Evolutionary conservation across 805 yeast species (phyloP).

Genomic region (Kodamaea laetipori): DNA sequence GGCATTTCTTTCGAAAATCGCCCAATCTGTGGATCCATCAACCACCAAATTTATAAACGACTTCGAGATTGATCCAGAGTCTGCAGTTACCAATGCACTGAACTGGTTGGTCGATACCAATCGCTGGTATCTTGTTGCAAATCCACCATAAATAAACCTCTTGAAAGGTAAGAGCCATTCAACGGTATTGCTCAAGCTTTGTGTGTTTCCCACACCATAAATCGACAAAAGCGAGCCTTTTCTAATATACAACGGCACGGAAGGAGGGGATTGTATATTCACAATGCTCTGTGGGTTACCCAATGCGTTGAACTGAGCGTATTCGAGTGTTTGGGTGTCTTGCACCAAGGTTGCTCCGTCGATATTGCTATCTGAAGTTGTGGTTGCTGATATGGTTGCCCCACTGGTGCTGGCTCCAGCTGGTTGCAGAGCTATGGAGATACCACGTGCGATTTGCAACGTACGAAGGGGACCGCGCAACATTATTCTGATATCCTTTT

Average conservation of each 20-base stretch:
- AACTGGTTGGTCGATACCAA: slow-evolving; percentile 51
- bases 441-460: slow-evolving; percentile 2
- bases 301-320: slow-evolving; percentile 40
- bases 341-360: slow-evolving; percentile 7
- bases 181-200: slow-evolving; percentile 25
- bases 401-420: background rate
- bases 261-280: slow-evolving; percentile 57
- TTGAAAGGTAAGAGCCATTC: slow-evolving; percentile 41
- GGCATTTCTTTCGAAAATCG: slow-evolving; percentile 48
- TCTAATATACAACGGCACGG: slow-evolving; percentile 53
- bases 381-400: slow-evolving; percentile 1
- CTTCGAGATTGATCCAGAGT: slow-evolving; percentile 25
- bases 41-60: slow-evolving; percentile 48
- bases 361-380: slow-evolving; percentile 4
- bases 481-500: slow-evolving; percentile 1
- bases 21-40: slow-evolving; percentile 69
- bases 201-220: slow-evolving; percentile 31
- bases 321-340: slow-evolving; percentile 19
- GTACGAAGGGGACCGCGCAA: slow-evolving; percentile 5
- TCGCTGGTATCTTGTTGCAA: slow-evolving; percentile 47
- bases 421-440: slow-evolving; percentile 5
- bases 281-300: slow-evolving; percentile 53
- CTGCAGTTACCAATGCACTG: slow-evolving; percentile 46
- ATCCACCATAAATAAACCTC: slow-evolving; percentile 47
- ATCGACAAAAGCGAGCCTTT: slow-evolving; percentile 54